These are phyloP conservation scores for Xanthoconium purpureum DNA, from an alignment of 768 basidiomycete species.

Conservation along the genomic window DNA sequence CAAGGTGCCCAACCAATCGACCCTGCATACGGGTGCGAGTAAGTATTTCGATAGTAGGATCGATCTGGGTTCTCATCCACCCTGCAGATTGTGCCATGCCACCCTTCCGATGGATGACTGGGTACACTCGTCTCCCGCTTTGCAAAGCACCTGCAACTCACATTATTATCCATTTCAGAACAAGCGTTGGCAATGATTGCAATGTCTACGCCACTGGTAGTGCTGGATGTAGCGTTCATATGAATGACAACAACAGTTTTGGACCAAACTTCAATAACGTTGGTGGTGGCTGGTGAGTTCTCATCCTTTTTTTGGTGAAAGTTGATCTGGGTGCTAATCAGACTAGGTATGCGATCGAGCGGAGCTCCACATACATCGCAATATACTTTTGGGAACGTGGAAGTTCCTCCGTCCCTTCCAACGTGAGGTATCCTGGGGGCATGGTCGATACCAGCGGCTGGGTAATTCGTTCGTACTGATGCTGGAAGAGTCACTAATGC, in stretches of 20 bases:
- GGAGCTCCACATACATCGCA: conserved; percentile 29
- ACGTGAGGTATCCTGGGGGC: conserved; percentile 25
- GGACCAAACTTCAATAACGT: conserved; percentile 35
- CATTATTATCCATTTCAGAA: conserved; percentile 6
- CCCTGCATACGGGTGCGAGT: conserved; percentile 29
- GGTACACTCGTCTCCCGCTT: conserved; percentile 20
- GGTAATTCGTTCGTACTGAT: conserved; percentile 10
- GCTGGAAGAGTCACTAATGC: not conserved
- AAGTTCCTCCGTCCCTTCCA: conserved; percentile 34
- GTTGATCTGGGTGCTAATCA: not conserved
- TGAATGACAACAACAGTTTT: conserved; percentile 29
- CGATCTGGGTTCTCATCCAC: not conserved
- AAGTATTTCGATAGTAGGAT: not conserved
- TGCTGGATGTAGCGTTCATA: conserved; percentile 32
- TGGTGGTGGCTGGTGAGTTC: conserved; percentile 38
- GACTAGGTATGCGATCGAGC: conserved; percentile 36
- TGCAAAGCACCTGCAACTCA: not conserved
- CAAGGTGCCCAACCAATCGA: conserved; percentile 25
- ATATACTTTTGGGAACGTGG: conserved; percentile 42
- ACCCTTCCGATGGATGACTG: conserved; percentile 27
- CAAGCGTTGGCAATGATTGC: conserved; percentile 22
- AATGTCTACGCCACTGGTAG: conserved; percentile 23
- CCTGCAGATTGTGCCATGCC: conserved; percentile 32
- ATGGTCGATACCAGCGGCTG: conserved; percentile 24
- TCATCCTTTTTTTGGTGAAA: not conserved